Evolutionary conservation across 208 protist genomes (phyloP).

Genomic region (Acanthamoeba triangularis): DNA sequence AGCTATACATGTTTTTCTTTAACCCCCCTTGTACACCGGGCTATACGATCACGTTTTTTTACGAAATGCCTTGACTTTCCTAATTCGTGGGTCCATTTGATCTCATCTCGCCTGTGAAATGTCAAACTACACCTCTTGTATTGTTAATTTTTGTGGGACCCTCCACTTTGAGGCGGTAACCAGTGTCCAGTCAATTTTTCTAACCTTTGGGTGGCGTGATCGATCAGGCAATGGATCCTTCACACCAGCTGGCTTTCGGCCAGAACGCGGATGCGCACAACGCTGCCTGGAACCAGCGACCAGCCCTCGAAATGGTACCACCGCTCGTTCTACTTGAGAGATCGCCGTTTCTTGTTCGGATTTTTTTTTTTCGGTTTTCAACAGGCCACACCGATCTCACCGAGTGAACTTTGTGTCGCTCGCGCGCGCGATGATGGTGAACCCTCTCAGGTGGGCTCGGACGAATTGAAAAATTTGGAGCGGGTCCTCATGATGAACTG

Average conservation of each 20-base stretch:
- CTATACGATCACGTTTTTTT: no score
- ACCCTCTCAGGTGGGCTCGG: not conserved
- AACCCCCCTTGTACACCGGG: no score
- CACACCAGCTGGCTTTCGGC: not conserved
- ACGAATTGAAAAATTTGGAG: conserved; percentile 64
- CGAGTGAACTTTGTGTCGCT: not conserved
- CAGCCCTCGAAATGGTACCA: conserved; percentile 2
- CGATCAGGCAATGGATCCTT: not conserved
- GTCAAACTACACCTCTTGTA: not conserved
- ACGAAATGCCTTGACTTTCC: not conserved
- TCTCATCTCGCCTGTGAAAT: not conserved
- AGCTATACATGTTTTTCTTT: not conserved
- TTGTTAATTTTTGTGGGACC: not conserved
- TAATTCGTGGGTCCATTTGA: not conserved
- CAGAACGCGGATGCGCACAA: not conserved
- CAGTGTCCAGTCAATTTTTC: not conserved
- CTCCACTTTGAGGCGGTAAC: not conserved
- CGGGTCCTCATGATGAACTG: conserved; percentile 51
- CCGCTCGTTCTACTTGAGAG: not conserved
- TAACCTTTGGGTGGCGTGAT: not conserved
- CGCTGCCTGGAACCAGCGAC: conserved; percentile 2
- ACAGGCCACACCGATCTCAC: not conserved
- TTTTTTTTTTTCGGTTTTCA: not conserved
- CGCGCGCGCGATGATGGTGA: not conserved
- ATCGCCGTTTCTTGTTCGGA: not conserved